Evolutionary conservation across 1,284 basidiomycete species (phyloP).

Genomic region (Fomitopsis betulina): DNA sequence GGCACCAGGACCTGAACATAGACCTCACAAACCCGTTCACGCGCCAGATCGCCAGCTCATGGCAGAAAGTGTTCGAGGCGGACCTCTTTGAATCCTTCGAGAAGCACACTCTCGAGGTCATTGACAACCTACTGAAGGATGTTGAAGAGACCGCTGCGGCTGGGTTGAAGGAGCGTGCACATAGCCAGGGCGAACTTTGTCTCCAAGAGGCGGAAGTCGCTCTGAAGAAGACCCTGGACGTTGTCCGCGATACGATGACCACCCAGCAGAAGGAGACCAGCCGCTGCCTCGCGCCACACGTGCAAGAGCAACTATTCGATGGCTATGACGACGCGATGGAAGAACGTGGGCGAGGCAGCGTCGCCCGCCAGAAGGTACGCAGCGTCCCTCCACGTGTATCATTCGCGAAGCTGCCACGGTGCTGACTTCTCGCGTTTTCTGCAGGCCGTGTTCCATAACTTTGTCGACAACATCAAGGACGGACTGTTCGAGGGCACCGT

Average conservation of each 20-base stretch:
- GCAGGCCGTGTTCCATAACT: slow-evolving; percentile 44
- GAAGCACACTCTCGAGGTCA: slow-evolving; percentile 29
- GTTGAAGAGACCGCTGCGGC: slow-evolving; percentile 45
- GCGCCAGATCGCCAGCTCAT: slow-evolving; percentile 51
- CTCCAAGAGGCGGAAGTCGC: slow-evolving; percentile 48
- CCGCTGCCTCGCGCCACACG: slow-evolving; percentile 51
- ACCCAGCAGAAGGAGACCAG: slow-evolving; percentile 57
- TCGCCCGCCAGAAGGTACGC: slow-evolving; percentile 54
- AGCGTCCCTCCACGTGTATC: neutral
- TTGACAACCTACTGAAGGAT: slow-evolving; percentile 42
- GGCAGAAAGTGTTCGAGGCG: slow-evolving; percentile 55
- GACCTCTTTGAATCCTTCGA: slow-evolving; percentile 53
- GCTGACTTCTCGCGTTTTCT: neutral
- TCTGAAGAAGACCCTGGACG: slow-evolving; percentile 42
- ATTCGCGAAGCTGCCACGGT: neutral
- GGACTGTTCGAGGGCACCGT: slow-evolving; percentile 50
- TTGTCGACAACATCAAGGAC: slow-evolving; percentile 38
- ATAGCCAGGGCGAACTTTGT: slow-evolving; percentile 45
- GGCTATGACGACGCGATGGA: slow-evolving; percentile 51
- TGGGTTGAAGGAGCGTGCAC: slow-evolving; percentile 48
- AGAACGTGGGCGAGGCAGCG: slow-evolving; percentile 50
- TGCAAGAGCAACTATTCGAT: slow-evolving; percentile 43
- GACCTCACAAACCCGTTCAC: slow-evolving; percentile 56
- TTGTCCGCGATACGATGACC: slow-evolving; percentile 46
- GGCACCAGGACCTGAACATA: slow-evolving; percentile 52